Percentiles rank a stretch among this genome's conserved stretches.
Evolutionary conservation across 257 asterid species (phyloP).

Genomic region (Ligustrum vulgare): DNA sequence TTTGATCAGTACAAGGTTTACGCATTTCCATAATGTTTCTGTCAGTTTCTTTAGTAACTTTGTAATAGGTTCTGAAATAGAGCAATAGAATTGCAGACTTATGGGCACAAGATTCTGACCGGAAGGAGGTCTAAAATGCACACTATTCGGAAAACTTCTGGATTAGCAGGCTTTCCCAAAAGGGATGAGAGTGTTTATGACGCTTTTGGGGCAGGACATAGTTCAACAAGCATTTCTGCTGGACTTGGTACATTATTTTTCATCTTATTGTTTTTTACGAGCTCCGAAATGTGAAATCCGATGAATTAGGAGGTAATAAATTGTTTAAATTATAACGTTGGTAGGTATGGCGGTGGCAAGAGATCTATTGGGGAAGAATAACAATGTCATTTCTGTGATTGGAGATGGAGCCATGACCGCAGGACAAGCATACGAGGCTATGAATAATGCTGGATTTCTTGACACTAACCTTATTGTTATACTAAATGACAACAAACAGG

Average conservation of each 20-base stretch:
- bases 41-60: neutral
- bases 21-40: neutral
- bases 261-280: neutral
- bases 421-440: constrained; percentile 79
- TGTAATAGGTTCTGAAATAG: neutral
- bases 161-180: constrained; percentile 70
- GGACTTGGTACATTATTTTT: constrained; percentile 47
- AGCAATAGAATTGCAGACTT: constrained; percentile 35
- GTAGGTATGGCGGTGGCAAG: constrained; percentile 74
- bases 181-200: constrained; percentile 67
- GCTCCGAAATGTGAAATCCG: neutral
- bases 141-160: constrained; percentile 58
- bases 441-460: constrained; percentile 75
- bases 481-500: constrained; percentile 70
- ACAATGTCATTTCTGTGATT: constrained; percentile 64
- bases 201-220: constrained; percentile 81
- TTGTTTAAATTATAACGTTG: neutral
- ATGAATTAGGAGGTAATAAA: neutral
- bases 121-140: constrained; percentile 71
- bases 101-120: constrained; percentile 68
- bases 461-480: constrained; percentile 62
- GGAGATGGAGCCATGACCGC: constrained; percentile 93
- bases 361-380: constrained; percentile 56
- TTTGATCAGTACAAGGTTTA: neutral
- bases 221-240: constrained; percentile 74